phyloP scores from a whole-genome alignment of 371 early-diverging fungal species.

The Phascolomyces articulosus region DNA sequence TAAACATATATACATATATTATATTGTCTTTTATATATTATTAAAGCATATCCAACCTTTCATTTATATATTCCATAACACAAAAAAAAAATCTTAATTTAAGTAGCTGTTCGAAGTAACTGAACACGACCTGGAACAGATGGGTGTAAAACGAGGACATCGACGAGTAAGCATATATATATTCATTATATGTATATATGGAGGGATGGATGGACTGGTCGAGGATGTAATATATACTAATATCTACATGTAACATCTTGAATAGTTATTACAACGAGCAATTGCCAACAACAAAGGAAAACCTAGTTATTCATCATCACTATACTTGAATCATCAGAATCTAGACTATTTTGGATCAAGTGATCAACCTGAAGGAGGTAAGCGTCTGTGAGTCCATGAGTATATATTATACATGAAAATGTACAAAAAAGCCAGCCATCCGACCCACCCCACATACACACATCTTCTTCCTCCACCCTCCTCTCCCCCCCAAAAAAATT shows the following conservation, averaged over 20 bases:
- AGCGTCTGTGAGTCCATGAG: neutral
- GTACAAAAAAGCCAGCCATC: too few species aligned
- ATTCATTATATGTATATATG: too few species aligned
- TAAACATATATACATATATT: constrained; percentile 8
- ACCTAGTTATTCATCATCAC: neutral
- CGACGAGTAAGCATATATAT: constrained; percentile 38
- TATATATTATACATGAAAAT: too few species aligned
- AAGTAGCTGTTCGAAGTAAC: constrained; percentile 50
- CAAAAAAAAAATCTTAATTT: neutral
- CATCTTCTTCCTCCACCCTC: too few species aligned
- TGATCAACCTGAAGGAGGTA: constrained; percentile 2
- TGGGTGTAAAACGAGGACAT: constrained; percentile 56
- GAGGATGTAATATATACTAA: too few species aligned
- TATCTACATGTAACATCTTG: neutral
- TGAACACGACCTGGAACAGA: constrained; percentile 51
- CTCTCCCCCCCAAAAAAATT: too few species aligned
- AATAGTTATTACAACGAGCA: constrained; percentile 27
- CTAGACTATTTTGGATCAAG: constrained; percentile 5
- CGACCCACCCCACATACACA: too few species aligned
- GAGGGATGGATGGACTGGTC: too few species aligned
- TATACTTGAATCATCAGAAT: neutral
- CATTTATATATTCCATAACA: too few species aligned
- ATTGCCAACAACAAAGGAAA: constrained; percentile 22
- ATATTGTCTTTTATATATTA: too few species aligned
- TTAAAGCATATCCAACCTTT: too few species aligned